Evolutionary conservation across 1,284 basidiomycete genomes (phyloP).

Genomic region (Cryptococcus sp.): DNA sequence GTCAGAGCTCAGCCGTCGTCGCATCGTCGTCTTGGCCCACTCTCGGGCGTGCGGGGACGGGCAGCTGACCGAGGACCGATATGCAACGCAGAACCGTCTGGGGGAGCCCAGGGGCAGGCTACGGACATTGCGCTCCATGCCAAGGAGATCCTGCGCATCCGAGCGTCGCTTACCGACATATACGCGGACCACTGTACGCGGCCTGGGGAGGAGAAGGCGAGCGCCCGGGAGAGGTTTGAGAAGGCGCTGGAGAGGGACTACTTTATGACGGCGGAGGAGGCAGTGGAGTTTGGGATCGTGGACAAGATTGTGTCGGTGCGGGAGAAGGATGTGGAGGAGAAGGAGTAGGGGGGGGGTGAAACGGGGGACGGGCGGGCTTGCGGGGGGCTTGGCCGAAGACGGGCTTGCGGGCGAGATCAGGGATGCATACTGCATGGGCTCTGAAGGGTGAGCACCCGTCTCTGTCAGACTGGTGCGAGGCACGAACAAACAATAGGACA

Average conservation of each 20-base stretch:
- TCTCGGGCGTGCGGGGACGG: too few species aligned
- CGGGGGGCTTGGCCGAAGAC: too few species aligned
- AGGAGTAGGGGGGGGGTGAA: not conserved
- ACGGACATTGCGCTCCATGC: conserved; percentile 92
- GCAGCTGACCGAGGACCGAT: not conserved
- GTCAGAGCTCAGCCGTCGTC: conserved; percentile 43
- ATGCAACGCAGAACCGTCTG: conserved; percentile 72
- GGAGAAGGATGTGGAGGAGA: conserved; percentile 19
- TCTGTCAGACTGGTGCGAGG: too few species aligned
- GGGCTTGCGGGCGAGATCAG: too few species aligned
- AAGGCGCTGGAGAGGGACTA: conserved; percentile 86
- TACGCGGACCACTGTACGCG: conserved; percentile 64
- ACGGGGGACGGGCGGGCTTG: not conserved
- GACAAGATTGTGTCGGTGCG: conserved; percentile 73
- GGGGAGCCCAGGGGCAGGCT: conserved; percentile 87
- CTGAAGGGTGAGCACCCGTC: not conserved
- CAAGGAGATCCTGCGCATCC: conserved; percentile 83
- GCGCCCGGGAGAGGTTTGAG: conserved; percentile 72
- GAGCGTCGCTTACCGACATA: conserved; percentile 73
- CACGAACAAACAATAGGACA: too few species aligned
- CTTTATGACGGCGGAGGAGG: conserved; percentile 87
- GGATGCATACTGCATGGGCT: not conserved
- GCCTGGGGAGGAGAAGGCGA: conserved; percentile 61
- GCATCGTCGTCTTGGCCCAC: too few species aligned
- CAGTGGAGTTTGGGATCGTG: conserved; percentile 82